Evolutionary conservation across 83 land plant species (phyloP), one percentile per base, ranked within the genome.

Genomic region (Diphasiastrum complanatum): DNA sequence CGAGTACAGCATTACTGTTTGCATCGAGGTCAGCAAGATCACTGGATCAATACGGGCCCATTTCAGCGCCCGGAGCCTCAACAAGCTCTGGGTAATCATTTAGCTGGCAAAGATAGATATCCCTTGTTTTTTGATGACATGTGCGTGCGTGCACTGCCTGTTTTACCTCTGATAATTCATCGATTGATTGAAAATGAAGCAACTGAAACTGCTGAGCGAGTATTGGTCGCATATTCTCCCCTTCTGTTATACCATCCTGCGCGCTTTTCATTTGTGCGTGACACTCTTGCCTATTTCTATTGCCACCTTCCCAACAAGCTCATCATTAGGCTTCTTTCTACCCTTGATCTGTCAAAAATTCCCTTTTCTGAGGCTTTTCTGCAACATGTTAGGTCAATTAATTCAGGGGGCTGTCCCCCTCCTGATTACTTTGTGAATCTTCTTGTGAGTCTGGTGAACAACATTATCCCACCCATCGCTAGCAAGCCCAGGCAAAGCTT

Each of bases 121-220:
- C 99, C 97, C 1, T 45, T 79, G 8, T 95, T 85, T 65, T 95
- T 95, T 72, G 99, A 95, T 70, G 96, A 95, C 64, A 79, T 86
- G 72, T 90, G 83, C 11, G 76, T 86, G 41, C 86, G 99, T 16
- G 69, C 82, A 63, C 79, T 95, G 63, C 99, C 99, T 33, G 93
- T 89, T 45, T 79, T 95, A 41, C 96, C 84, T 1, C 71, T 89
- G 38, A 78, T 95, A 50, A 65, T 89, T 18, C 89, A 86, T 72
- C 56, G 99, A 46, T 75, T 95, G 4, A 95, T 95, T 61, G 99
- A 95, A 66, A 89, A 95, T 73, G 99, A 95, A 70, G 96, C 83
- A 1, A 73, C 73, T 26, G 99, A 95, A 51, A 66, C 77, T 36
- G 97, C 99, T 54, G 99, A 95, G 19, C 83, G 77, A 56, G 74